Base-by-base conservation (phyloP, 805 yeast genomes). In the Tanozyma kutaoensis region DNA sequence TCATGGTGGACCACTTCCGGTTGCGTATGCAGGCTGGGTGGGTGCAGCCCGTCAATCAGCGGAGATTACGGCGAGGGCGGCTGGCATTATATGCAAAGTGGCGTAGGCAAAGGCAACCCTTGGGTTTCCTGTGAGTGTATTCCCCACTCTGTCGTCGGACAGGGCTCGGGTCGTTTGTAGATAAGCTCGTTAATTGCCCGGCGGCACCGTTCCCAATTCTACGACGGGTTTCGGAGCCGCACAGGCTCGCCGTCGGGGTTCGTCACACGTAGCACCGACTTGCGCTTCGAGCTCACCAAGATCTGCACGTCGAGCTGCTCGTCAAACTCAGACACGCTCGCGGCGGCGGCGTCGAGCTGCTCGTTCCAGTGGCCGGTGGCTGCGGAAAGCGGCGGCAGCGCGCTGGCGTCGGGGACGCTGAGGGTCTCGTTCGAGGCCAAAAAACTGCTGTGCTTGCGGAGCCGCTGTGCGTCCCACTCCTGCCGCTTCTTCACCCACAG, bases 241-340 rank as follows among this genome's bases (percentile, higher is more conserved):
- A 17, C 11, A 8, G 7, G 12, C 11, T n/a, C 8, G 5, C 22
- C 11, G 8, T 70, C 78, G 0, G 86, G 86, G 40, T 77, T 77
- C 25, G 70, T 61, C 20, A 77, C 69, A 20, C 77, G 47, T 24
- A 77, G 51, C 28, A 64, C 62, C 1, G 76, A 62, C 31, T 80
- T 53, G 37, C 84, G 54, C 41, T 68, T 69, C 11, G 79, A 69
- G 33, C 78, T 68, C 6, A 77, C 84, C 33, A 77, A 48, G 7
- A 77, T 77, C 46, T 77, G 86, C 2, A 75, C 86, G 35, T 77
- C 85, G 36, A 74, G 42, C 17, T 58, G 55, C 12, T 59, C 61
- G 29, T 69, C 62, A 10, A 62, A 50, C 13, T n/a, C 61, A 58
- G 40, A 33, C 8, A 25, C 39, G 17, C 26, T 22, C 15, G 37